These are phyloP conservation scores for Gossypium laxum DNA, from an alignment of 441 rosid genomes.

Conservation along the genomic window DNA sequence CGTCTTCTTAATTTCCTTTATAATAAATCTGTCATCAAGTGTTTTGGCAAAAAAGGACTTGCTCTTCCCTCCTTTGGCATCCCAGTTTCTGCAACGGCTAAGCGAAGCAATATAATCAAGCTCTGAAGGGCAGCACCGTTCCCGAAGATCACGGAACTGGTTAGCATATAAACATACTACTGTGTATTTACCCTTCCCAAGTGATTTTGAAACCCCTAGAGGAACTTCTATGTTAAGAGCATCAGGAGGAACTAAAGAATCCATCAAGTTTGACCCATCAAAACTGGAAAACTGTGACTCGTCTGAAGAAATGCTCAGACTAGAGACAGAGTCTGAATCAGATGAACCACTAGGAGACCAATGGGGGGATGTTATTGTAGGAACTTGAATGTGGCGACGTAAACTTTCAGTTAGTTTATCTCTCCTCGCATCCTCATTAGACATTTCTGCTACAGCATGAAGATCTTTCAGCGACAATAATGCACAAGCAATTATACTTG, in stretches of 20 bases:
- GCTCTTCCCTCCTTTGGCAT: conserved; percentile 98
- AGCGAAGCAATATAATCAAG: conserved; percentile 72
- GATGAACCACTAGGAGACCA: conserved; percentile 54
- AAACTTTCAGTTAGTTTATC: conserved; percentile 30
- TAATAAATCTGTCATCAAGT: conserved; percentile 72
- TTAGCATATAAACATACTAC: conserved; percentile 62
- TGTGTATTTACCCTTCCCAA: conserved; percentile 69
- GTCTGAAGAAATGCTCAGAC: conserved; percentile 34
- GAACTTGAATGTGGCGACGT: conserved; percentile 25
- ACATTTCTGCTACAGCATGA: conserved; percentile 23
- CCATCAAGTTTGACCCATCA: conserved; percentile 65
- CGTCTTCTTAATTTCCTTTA: conserved; percentile 88
- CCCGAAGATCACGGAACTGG: conserved; percentile 69
- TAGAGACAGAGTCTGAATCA: conserved; percentile 43
- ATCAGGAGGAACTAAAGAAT: conserved; percentile 46
- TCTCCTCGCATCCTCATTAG: conserved; percentile 25
- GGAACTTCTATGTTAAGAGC: conserved; percentile 48
- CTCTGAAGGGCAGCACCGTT: conserved; percentile 62
- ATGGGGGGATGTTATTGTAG: conserved; percentile 34
- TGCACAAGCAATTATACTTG: conserved; percentile 87
- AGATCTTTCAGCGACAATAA: conserved; percentile 45
- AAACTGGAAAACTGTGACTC: conserved; percentile 58
- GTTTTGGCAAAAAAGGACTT: conserved; percentile 80
- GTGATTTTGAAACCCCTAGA: conserved; percentile 51
- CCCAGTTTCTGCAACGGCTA: conserved; percentile 84